A percentile compares a stretch with the other conserved stretches of the same genome.
Conservation (phyloP, 768 basidiomycete genomes). For the Royoungia palumana region DNA sequence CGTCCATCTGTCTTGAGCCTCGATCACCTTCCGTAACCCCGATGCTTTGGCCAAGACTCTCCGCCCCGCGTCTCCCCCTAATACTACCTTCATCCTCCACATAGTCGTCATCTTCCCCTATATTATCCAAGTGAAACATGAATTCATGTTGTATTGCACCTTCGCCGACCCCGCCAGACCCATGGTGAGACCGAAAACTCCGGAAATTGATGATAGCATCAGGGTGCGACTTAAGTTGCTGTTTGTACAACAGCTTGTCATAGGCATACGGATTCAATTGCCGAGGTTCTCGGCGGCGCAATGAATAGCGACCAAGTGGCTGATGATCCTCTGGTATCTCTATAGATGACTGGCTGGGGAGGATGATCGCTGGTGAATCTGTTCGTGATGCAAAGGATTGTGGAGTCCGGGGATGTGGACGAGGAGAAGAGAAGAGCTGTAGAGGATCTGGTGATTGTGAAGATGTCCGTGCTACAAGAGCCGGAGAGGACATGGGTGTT, state of each 20-base stretch:
- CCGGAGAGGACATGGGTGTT: slow-evolving; percentile 19
- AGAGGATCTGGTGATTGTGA: slow-evolving; percentile 26
- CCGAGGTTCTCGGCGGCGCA: slow-evolving; percentile 51
- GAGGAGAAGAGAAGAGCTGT: slow-evolving; percentile 10
- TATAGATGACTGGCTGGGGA: slow-evolving; percentile 1
- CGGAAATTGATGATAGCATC: slow-evolving; percentile 63
- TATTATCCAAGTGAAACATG: slow-evolving; percentile 18
- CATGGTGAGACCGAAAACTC: slow-evolving; percentile 32
- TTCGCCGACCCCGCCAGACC: slow-evolving; percentile 24
- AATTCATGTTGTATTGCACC: slow-evolving; percentile 35
- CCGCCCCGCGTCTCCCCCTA: slow-evolving; percentile 9
- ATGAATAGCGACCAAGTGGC: slow-evolving; percentile 42
- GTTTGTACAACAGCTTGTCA: slow-evolving; percentile 52
- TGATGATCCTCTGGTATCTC: slow-evolving; percentile 18
- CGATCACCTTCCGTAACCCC: neutral
- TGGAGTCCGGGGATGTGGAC: slow-evolving; percentile 1
- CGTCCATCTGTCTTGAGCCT: neutral
- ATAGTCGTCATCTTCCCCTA: slow-evolving; percentile 28
- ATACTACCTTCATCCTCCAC: slow-evolving; percentile 13
- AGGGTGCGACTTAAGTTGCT: slow-evolving; percentile 49
- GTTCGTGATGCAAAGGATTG: neutral
- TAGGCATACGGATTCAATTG: slow-evolving; percentile 63
- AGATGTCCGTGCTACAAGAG: neutral
- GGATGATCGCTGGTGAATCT: slow-evolving; percentile 1
- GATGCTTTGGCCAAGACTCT: neutral